Evolutionary conservation across 805 yeast genomes (phyloP).

Genomic region (Suhomyces emberorum): DNA sequence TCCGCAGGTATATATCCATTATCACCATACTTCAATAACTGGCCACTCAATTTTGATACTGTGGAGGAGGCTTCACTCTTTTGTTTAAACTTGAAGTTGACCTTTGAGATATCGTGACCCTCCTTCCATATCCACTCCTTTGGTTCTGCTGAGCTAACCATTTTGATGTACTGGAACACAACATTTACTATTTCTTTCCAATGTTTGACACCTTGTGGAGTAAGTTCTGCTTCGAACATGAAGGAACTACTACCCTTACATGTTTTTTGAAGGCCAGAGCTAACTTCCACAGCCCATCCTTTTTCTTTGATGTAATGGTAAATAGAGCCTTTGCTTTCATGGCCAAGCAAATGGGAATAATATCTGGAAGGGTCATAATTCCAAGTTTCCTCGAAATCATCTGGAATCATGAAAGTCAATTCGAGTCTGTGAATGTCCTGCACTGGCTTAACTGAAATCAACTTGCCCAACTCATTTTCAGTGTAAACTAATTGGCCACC

Average conservation of each 20-base stretch:
- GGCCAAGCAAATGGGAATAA: conserved; percentile 82
- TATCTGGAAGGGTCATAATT: conserved; percentile 67
- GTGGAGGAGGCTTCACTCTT: conserved; percentile 70
- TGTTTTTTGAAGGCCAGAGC: conserved; percentile 67
- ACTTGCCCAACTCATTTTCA: conserved; percentile 45
- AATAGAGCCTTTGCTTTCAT: conserved; percentile 87
- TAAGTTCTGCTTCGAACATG: conserved; percentile 69
- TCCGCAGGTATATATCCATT: conserved; percentile 56
- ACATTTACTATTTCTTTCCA: conserved; percentile 59
- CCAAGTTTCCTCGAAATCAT: conserved; percentile 60
- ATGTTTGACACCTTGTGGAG: conserved; percentile 63
- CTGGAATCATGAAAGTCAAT: conserved; percentile 72
- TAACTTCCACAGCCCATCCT: conserved; percentile 78
- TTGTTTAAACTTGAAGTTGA: conserved; percentile 77
- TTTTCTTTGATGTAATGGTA: conserved; percentile 60
- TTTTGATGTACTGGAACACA: conserved; percentile 69
- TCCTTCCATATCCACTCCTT: conserved; percentile 82
- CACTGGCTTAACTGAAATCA: conserved; percentile 73
- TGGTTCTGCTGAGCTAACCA: conserved; percentile 56
- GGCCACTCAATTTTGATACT: conserved; percentile 63
- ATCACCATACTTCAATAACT: conserved; percentile 47
- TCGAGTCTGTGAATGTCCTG: conserved; percentile 72
- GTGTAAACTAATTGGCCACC: conserved; percentile 46
- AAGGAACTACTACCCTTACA: conserved; percentile 69
- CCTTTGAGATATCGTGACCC: conserved; percentile 59